Conservation (phyloP, 768 basidiomycete genomes). For the Saitozyma podzolica region DNA sequence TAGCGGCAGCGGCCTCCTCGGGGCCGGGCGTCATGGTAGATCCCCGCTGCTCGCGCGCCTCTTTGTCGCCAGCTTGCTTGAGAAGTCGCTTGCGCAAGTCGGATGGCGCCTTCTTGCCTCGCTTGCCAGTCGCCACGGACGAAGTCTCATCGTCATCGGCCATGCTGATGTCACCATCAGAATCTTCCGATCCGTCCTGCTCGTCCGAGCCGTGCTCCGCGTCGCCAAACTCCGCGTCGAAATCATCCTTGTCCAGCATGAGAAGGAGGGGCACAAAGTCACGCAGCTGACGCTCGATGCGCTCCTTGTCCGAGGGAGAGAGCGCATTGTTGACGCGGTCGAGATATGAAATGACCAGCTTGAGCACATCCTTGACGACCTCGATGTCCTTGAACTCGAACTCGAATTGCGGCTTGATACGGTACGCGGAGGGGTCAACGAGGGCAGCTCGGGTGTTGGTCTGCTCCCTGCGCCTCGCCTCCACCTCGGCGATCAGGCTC, state of each 20-base stretch:
- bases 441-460: conserved; percentile 46
- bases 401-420: conserved; percentile 70
- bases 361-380: conserved; percentile 82
- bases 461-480: conserved; percentile 51
- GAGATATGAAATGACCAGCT: conserved; percentile 85
- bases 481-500: conserved; percentile 50
- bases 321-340: conserved; percentile 73
- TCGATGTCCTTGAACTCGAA: conserved; percentile 75
- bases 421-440: conserved; percentile 53
- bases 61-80: conserved; percentile 69
- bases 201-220: conserved; percentile 55
- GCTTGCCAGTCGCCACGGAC: conserved; percentile 8
- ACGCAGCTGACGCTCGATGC: conserved; percentile 80
- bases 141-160: conserved; percentile 48
- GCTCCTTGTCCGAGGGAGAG: conserved; percentile 72
- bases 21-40: conserved; percentile 39
- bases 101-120: conserved; percentile 53
- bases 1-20: conserved; percentile 18
- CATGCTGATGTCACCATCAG: conserved; percentile 57
- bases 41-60: conserved; percentile 38
- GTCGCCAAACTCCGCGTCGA: conserved; percentile 54
- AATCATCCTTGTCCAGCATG: conserved; percentile 57
- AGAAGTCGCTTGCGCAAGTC: conserved; percentile 79
- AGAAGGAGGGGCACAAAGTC: conserved; percentile 80
- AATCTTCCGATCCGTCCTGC: conserved; percentile 64